Evolutionary conservation across 176 grass and related monocot genomes (phyloP).

Genomic region (Paspalum vaginatum): DNA sequence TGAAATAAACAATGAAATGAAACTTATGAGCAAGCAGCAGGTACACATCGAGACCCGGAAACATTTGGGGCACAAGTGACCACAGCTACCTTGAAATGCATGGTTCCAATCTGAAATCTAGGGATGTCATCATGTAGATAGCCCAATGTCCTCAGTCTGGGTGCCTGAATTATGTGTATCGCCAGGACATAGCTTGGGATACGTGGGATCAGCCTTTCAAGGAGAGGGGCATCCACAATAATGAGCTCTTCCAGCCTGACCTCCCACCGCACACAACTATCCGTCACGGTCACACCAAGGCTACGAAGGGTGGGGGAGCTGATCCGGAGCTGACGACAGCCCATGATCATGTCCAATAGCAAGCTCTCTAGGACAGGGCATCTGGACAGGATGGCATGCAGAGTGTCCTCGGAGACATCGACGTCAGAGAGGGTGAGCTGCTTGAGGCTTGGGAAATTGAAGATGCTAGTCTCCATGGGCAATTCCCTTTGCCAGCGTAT

Average conservation of each 20-base stretch:
- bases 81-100: neutral
- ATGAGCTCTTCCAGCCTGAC: neutral
- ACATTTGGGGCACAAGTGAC: too few relatives aligned
- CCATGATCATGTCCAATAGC: neutral
- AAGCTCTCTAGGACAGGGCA: constrained; percentile 18
- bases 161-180: neutral
- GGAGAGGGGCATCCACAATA: neutral
- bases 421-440: neutral
- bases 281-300: neutral
- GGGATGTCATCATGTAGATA: neutral
- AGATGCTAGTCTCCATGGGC: neutral
- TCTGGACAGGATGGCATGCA: neutral
- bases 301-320: neutral
- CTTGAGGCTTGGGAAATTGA: neutral
- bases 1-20: neutral
- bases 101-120: neutral
- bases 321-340: neutral
- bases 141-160: neutral
- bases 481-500: neutral
- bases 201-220: neutral
- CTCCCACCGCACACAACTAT: neutral
- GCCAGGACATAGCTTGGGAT: neutral
- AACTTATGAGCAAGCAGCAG: too few relatives aligned
- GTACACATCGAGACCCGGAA: neutral
- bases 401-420: neutral